Evolutionary conservation across 352 stramenopile genomes (phyloP).

Genomic region (Globisporangium solare): DNA sequence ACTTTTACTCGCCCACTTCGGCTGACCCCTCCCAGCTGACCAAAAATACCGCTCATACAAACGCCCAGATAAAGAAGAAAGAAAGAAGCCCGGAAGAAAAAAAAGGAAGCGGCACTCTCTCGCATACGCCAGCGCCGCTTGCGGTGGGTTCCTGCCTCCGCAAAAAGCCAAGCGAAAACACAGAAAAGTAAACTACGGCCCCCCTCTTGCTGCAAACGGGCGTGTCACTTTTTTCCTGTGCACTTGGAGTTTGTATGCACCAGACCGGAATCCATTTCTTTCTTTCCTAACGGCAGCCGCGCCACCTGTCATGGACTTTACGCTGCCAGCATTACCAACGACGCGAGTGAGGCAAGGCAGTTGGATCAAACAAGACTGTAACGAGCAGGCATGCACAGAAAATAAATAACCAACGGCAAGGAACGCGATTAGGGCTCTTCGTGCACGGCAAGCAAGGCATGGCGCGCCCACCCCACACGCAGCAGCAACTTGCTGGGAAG

Average conservation of each 20-base stretch:
- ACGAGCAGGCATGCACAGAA: neutral
- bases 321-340: neutral
- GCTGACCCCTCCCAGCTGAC: neutral
- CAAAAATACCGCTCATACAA: neutral
- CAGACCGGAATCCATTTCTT: neutral
- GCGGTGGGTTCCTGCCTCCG: neutral
- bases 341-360: neutral
- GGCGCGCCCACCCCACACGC: too few relatives aligned
- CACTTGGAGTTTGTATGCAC: neutral
- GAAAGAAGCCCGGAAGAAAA: neutral
- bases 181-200: neutral
- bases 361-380: conserved; percentile 3
- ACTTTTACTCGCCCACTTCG: neutral
- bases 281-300: neutral
- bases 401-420: neutral
- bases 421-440: too few relatives aligned
- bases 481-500: too few relatives aligned
- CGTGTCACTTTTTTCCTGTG: neutral
- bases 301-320: neutral
- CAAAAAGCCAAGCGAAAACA: neutral
- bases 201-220: neutral
- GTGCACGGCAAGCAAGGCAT: too few relatives aligned
- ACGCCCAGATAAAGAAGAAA: neutral
- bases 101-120: conserved; percentile 1
- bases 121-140: neutral